phyloP scores from a whole-genome alignment of 768 basidiomycete species.

The Botryobasidium botryosum region DNA sequence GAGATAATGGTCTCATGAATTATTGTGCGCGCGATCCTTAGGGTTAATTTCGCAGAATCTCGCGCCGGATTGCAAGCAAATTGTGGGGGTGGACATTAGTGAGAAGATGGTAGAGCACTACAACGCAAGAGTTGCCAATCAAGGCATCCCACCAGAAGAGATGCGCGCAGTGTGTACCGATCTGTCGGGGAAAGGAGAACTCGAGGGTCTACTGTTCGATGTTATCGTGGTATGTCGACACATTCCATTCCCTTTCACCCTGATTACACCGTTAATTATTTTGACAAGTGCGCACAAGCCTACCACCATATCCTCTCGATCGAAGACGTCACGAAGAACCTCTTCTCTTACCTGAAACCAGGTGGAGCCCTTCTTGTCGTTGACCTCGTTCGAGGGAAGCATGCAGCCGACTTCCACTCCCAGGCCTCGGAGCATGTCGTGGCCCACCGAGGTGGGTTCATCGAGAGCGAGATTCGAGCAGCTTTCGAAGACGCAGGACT shows the following conservation, averaged over 20 bases:
- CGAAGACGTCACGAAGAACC: constrained; percentile 30
- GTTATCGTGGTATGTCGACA: constrained; percentile 42
- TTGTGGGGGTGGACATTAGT: constrained; percentile 65
- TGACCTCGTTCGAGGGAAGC: constrained; percentile 26
- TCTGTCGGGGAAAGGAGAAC: constrained; percentile 30
- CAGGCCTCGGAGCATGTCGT: background rate
- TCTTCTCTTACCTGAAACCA: constrained; percentile 43
- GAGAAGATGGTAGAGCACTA: constrained; percentile 50
- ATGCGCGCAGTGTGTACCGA: constrained; percentile 16
- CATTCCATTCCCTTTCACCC: background rate
- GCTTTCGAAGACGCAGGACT: constrained; percentile 4
- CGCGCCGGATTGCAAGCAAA: constrained; percentile 38
- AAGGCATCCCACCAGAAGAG: constrained; percentile 38
- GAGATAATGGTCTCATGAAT: background rate
- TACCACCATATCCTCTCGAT: constrained; percentile 47
- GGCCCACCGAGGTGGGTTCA: constrained; percentile 6
- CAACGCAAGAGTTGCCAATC: constrained; percentile 38
- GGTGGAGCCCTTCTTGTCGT: constrained; percentile 41
- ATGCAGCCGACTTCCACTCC: constrained; percentile 1
- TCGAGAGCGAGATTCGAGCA: background rate
- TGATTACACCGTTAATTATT: background rate
- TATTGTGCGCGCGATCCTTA: constrained; percentile 17
- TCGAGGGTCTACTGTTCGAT: constrained; percentile 44
- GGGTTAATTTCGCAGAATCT: constrained; percentile 48
- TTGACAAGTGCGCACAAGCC: constrained; percentile 37